phyloP scores from a whole-genome alignment of 2,329 filamentous ascomycete species.

The Alternaria sp. region DNA sequence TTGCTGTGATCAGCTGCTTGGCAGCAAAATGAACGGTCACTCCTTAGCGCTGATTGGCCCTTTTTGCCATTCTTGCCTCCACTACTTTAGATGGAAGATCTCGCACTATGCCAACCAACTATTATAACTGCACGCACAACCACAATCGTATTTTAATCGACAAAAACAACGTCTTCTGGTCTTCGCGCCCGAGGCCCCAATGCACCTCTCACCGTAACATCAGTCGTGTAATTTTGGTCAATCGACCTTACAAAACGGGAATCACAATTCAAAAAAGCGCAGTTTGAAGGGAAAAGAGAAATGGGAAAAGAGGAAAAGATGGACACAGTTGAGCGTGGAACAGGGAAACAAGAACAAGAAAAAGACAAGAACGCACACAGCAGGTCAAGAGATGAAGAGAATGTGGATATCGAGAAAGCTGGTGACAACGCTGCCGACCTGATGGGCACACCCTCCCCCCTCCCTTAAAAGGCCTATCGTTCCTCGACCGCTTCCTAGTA shows the following conservation, averaged over 20 bases:
- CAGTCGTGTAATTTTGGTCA: too few species aligned
- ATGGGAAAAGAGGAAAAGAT: conserved; percentile 12
- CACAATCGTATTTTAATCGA: too few species aligned
- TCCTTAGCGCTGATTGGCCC: background rate
- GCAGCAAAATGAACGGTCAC: background rate
- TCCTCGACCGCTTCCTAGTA: conserved; percentile 58
- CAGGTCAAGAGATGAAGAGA: background rate
- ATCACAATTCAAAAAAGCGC: too few species aligned
- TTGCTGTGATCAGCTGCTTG: background rate
- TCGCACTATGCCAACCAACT: background rate
- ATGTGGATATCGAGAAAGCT: conserved; percentile 25
- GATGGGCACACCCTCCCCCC: conserved; percentile 9
- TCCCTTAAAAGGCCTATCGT: conserved; percentile 53
- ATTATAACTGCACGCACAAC: too few species aligned
- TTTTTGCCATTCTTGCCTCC: background rate
- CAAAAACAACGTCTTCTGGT: too few species aligned
- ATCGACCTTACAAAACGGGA: too few species aligned
- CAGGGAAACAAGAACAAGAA: conserved; percentile 11
- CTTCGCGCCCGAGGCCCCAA: too few species aligned
- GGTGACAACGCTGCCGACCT: background rate
- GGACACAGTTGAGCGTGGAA: conserved; percentile 29
- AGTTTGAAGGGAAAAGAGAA: background rate
- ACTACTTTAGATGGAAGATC: background rate
- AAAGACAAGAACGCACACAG: background rate
- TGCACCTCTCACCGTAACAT: too few species aligned